Evolutionary conservation across 257 asterid species (phyloP).

Genomic region (Solanum megistacrolobum): DNA sequence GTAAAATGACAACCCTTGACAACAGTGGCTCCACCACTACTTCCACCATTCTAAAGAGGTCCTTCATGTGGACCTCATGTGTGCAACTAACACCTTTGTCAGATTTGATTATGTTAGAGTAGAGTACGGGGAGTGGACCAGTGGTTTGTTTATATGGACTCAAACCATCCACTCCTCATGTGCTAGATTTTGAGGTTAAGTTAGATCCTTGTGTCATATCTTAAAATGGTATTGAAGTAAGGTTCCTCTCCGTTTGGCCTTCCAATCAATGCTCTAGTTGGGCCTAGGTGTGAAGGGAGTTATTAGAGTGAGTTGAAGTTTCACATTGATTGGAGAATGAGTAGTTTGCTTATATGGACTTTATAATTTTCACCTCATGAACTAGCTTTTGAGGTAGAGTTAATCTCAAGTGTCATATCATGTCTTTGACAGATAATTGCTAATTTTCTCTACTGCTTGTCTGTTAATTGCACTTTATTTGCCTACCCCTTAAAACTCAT

Average conservation of each 20-base stretch:
- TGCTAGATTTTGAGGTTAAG: not conserved
- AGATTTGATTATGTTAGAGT: not conserved
- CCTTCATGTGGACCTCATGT: not conserved
- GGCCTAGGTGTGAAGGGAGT: not conserved
- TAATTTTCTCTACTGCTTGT: not conserved
- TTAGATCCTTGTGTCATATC: not conserved
- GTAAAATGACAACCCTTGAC: not conserved
- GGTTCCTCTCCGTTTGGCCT: not conserved
- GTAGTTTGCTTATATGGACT: not conserved
- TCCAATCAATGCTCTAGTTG: not conserved
- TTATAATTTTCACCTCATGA: not conserved
- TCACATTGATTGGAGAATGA: not conserved
- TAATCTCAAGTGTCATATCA: not conserved
- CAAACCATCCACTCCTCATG: not conserved
- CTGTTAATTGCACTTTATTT: not conserved
- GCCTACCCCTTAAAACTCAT: not conserved
- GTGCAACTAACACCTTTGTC: not conserved
- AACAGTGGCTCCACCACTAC: not conserved
- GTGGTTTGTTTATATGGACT: no score
- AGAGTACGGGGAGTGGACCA: not conserved
- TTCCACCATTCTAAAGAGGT: not conserved
- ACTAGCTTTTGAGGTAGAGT: not conserved
- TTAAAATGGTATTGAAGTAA: no score
- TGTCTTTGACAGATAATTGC: not conserved
- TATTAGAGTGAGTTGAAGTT: not conserved